Base-by-base conservation (phyloP, 1,284 basidiomycete genomes). In the Naganishia albida region DNA sequence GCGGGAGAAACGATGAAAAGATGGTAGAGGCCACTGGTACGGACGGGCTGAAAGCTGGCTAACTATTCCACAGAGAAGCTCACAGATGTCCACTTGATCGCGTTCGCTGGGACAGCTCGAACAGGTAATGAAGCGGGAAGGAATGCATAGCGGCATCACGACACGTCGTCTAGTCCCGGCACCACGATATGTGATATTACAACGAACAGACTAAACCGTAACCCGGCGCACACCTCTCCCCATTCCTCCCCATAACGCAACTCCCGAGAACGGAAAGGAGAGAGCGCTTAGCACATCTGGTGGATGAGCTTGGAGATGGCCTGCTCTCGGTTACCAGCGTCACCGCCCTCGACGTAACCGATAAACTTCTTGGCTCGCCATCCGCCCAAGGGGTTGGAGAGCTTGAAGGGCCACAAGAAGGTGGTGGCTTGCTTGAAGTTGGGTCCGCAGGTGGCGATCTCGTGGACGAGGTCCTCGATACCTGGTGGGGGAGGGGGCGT, bases 351-450 rank as follows among this genome's bases (percentile, higher is more conserved):
- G 69, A 95, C 86, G 80, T 85, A 94, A 82, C 91, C 89, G 83
- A 88, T 92, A 88, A 98, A 95, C 85, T 99, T 99, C 79, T 93
- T 86, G 77, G 85, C 87, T 82, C 91, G 89, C 93, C 93, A 99
- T 75, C 96, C 96, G 73, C 96, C 95, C 75, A 86, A 98, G 67
- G 96, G 94, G 88, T 97, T 98, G 73, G 93, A 96, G 70, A 99
- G 89, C 82, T 99, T 98, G 88, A 99, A 98, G 34, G 96, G 93
- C 93, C 95, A 98, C 66, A 99, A 87, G 87, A 94, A 93, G 84
- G 92, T 92, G 73, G 90, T 87, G 67, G 88, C 91, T 87, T 95
- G 92, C 85, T 98, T 98, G 86, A 99, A 99, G 86, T 98, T 93
- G 77, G 95, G 95, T 75, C 95, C 96, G 70, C 87, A 87, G 68